Percentiles rank a stretch among this genome's conserved stretches.
These are phyloP conservation scores for Sporothrix phasma DNA, from an alignment of 2,329 filamentous ascomycete genomes.

Conservation along the genomic window DNA sequence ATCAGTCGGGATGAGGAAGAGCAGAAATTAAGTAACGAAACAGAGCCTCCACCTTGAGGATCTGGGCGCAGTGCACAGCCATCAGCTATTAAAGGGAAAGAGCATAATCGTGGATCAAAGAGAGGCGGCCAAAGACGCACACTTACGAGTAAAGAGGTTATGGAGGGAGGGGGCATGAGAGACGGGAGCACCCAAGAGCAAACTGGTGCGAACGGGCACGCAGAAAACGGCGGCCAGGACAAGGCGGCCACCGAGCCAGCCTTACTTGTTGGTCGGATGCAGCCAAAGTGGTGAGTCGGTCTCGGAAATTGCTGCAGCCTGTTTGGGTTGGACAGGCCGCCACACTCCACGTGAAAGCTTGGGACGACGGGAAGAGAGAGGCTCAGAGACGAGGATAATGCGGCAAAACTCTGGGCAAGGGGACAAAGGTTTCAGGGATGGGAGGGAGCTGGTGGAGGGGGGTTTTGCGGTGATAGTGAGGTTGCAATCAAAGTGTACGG, in stretches of 20 bases:
- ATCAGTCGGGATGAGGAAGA: background rate
- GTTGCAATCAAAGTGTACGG: background rate
- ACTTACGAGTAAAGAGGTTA: no score
- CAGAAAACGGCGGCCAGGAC: background rate
- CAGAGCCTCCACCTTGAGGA: background rate
- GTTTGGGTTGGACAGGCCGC: constrained; percentile 2
- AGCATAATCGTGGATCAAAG: background rate
- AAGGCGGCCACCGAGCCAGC: background rate
- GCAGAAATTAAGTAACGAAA: constrained; percentile 2
- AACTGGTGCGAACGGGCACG: background rate
- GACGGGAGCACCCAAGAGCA: background rate
- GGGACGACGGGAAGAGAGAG: background rate
- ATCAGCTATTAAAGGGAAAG: background rate
- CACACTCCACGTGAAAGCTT: background rate
- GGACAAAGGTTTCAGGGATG: background rate
- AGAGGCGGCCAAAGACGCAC: background rate
- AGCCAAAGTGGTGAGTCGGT: background rate
- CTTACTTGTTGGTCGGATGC: background rate
- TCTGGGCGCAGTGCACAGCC: background rate
- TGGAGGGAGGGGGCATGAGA: background rate
- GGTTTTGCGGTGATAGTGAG: background rate
- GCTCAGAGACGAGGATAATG: background rate
- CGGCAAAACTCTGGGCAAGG: background rate
- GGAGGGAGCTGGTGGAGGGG: background rate
- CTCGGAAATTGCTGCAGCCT: background rate